Conservation (phyloP, 306 rosid species). For the Prunus padus region DNA sequence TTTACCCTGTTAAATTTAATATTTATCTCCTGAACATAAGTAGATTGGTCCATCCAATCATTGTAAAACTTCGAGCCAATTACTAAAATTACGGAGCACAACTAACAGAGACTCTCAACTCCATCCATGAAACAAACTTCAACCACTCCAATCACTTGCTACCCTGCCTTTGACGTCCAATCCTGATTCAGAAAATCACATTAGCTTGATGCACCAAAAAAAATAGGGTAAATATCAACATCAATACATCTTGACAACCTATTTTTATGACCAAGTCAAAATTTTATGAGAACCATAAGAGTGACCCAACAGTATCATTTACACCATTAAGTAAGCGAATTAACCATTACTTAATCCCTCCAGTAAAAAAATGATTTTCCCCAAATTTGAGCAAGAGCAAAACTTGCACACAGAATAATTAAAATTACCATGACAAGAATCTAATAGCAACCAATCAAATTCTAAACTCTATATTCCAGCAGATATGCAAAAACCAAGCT, state of each 20-base stretch:
- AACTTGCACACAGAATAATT: background rate
- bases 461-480: background rate
- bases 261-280: slow-evolving; percentile 14
- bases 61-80: slow-evolving; percentile 15
- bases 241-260: background rate
- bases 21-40: slow-evolving; percentile 22
- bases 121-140: slow-evolving; percentile 13
- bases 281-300: background rate
- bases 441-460: slow-evolving; percentile 16
- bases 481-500: background rate
- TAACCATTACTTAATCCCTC: background rate
- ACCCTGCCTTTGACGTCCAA: slow-evolving; percentile 17
- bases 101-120: slow-evolving; percentile 1
- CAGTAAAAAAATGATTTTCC: background rate
- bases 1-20: slow-evolving; percentile 15
- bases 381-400: background rate
- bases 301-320: background rate
- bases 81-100: slow-evolving; percentile 15
- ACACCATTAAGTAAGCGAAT: background rate
- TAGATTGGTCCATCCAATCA: slow-evolving; percentile 29
- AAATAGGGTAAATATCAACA: background rate
- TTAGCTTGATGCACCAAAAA: slow-evolving; percentile 19
- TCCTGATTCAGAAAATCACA: slow-evolving; percentile 50
- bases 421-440: slow-evolving; percentile 10
- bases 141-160: slow-evolving; percentile 29